phyloP scores from a whole-genome alignment of 108 stramenopile genomes.

The Chaetoceros tenuissimus region DNA sequence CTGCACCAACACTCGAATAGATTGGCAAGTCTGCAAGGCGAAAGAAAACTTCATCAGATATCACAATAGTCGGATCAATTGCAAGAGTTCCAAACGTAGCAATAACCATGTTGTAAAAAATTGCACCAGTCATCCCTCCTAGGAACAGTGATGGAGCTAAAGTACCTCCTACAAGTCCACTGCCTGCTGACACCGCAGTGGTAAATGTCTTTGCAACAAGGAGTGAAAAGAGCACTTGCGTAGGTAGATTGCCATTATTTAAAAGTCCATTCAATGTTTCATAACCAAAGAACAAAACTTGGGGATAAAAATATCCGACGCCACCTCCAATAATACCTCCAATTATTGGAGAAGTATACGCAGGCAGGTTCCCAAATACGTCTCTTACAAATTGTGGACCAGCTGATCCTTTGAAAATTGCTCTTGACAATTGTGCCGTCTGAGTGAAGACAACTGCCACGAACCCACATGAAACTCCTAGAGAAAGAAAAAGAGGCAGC shows the following conservation, averaged over 20 bases:
- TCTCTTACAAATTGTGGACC: slow-evolving; percentile 43
- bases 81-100: slow-evolving; percentile 20
- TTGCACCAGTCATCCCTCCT: slow-evolving; percentile 82
- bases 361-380: slow-evolving; percentile 31
- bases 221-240: slow-evolving; percentile 42
- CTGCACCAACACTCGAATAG: slow-evolving; percentile 91
- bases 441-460: slow-evolving; percentile 57
- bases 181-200: slow-evolving; percentile 74
- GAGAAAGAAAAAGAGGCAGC: slow-evolving; percentile 75
- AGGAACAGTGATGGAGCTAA: slow-evolving; percentile 90
- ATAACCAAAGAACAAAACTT: slow-evolving; percentile 90
- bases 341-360: slow-evolving; percentile 51
- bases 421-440: slow-evolving; percentile 41
- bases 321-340: slow-evolving; percentile 70
- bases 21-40: slow-evolving; percentile 63
- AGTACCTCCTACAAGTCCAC: slow-evolving; percentile 87
- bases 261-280: slow-evolving; percentile 84
- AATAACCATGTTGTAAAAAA: slow-evolving; percentile 58
- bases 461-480: slow-evolving; percentile 68
- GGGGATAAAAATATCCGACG: slow-evolving; percentile 65
- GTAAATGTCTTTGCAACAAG: slow-evolving; percentile 54
- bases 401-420: slow-evolving; percentile 43
- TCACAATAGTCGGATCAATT: slow-evolving; percentile 2
- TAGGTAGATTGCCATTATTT: slow-evolving; percentile 38
- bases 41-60: slow-evolving; percentile 3